Base-by-base conservation (phyloP, 768 basidiomycete species). In the Xerocomellus intermedius region DNA sequence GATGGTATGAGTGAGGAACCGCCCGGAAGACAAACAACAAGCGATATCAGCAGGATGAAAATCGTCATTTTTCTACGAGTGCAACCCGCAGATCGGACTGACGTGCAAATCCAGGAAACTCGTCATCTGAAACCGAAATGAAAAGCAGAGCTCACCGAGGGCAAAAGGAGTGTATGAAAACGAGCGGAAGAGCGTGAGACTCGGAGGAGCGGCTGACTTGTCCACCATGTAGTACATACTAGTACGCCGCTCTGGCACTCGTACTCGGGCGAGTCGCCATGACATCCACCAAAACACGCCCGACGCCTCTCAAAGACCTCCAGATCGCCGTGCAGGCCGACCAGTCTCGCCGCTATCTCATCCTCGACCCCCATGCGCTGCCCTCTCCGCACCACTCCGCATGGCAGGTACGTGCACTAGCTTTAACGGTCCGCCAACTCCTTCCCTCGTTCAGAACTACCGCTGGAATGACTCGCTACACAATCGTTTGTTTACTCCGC, bases 101-200 rank as follows among this genome's bases (percentile, higher is more conserved):
- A 83, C 82, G 80, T 83, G 82, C 82, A 83, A 83, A 83, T 74
- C 68, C 74, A 64, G 60, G 64, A 71, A 68, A 64, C 56, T 82
- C 81, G 74, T 82, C 80, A 64, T 70, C 48, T 59, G 19, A 28
- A 42, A 35, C 4, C 10, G 32, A 38, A 42, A 24, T 9, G 19
- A 24, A 54, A 38, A 22, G 45, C 45, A 62, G 36, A 33, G 42
- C 69, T 65, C 57, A 70, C 69, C 56, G 36, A 37, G 4, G 36
- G 33, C 33, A 33, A 46, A n/a, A 51, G n/a, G 37, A n/a, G 24
- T 16, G 42, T 39, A 45, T 41, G 55, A n/a, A 26, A 42, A 42
- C 43, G 52, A 54, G 21, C 47, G 46, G 24, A 3, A 22, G 21
- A 39, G 43, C 51, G 48, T 54, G 58, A 42, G 58, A 54, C 32